Evolutionary conservation across 2,329 filamentous ascomycete species (phyloP), one percentile per base, ranked within the genome.

Genomic region (Boeremia exigua): DNA sequence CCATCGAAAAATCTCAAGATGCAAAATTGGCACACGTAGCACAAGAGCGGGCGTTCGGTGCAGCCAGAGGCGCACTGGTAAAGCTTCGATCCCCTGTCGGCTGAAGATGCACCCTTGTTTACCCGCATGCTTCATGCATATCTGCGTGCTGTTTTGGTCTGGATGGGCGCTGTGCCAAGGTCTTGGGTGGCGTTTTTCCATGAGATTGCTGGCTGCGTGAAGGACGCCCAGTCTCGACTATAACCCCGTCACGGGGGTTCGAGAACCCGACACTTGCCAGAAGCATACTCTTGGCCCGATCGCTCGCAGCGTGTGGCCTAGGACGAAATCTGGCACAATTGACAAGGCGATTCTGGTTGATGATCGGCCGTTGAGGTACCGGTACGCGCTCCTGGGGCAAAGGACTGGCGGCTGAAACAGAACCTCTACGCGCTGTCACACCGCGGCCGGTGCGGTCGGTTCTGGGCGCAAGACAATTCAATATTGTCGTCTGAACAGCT

Each of bases 131-230:
- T 62, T 61, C 56, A 62, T 66, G 61, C 65, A 54, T 48, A 38
- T 60, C 44, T 59, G 57, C 43, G 54, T 55, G 57, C 53, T 60
- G 29, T 12, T 46, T 36, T 30, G 45, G 46, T 42, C 46, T 50
- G 30, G 37, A 33, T 34, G 23, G 44, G 48, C 61, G 61, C 62
- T 44, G 48, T 69, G 71, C 71, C 72, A 74, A 75, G 71, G 70
- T 42, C 72, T 75, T 74, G 70, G 70, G 62, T 70, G 72, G 71
- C 72, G 64, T 59, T 65, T 66, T 66, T 64, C 52, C 48, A 53
- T 40, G 50, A 58, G 56, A 63, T 57, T 59, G 63, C 59, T 70
- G 69, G 67, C 39, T 54, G 36, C 51, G 30, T 52, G 57, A 57
- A 60, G 50, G 11, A 55, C 54, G 70, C 70, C 70, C 60, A 73